Conservation (phyloP, 129 eudicot genomes). For the Centrapalus pauciflorus region DNA sequence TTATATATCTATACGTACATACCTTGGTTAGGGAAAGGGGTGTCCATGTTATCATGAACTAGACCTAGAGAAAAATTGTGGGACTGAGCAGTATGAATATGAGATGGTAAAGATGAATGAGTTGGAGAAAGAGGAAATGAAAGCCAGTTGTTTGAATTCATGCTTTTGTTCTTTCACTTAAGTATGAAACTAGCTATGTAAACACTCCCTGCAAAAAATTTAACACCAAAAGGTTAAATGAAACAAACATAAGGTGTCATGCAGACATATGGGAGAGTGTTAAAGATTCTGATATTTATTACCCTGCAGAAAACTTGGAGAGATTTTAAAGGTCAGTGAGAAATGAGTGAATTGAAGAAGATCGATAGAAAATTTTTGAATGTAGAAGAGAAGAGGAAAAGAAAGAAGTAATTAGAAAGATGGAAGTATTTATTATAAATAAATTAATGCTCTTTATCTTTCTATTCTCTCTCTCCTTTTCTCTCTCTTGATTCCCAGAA, state of each 20-base stretch:
- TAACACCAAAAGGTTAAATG: slow-evolving; percentile 11
- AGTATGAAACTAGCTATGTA: slow-evolving; percentile 3
- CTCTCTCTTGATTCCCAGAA: slow-evolving; percentile 34
- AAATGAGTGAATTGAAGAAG: slow-evolving; percentile 11
- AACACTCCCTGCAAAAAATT: slow-evolving; percentile 47
- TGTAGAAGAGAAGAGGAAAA: slow-evolving; percentile 30
- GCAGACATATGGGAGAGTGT: neutral
- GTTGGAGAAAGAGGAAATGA: slow-evolving; percentile 93
- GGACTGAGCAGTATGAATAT: slow-evolving; percentile 54
- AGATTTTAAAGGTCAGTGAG: slow-evolving; percentile 9
- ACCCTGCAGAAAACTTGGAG: slow-evolving; percentile 18
- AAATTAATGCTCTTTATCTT: slow-evolving; percentile 29
- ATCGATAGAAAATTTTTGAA: slow-evolving; percentile 10
- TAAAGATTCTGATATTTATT: neutral
- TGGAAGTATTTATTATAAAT: slow-evolving; percentile 34
- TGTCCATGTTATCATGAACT: slow-evolving; percentile 64
- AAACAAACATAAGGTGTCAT: neutral
- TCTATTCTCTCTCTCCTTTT: slow-evolving; percentile 28
- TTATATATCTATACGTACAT: neutral
- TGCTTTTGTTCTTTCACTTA: slow-evolving; percentile 20
- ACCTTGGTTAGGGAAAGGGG: slow-evolving; percentile 87
- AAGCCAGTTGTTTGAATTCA: slow-evolving; percentile 98
- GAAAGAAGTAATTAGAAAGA: slow-evolving; percentile 30
- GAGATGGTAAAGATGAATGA: slow-evolving; percentile 56
- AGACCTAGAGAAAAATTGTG: slow-evolving; percentile 82